A percentile compares a stretch with the other conserved stretches of the same genome.
These are phyloP conservation scores for Stramenopiles sp. DNA, from an alignment of 352 stramenopile genomes.

Conservation along the genomic window DNA sequence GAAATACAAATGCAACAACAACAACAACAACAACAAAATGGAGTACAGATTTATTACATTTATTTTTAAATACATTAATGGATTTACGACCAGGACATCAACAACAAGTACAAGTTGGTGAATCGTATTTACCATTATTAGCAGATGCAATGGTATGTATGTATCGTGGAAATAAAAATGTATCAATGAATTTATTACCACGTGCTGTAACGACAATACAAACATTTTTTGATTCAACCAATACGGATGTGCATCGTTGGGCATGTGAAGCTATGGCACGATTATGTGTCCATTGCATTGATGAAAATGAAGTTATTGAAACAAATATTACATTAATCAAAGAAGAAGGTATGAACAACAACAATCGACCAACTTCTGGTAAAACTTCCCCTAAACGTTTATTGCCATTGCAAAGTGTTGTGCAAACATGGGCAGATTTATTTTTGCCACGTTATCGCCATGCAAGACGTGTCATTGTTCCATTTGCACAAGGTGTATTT, in stretches of 20 bases:
- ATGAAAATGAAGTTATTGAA: not conserved
- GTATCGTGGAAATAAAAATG: not conserved
- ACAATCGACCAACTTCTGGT: too few relatives aligned
- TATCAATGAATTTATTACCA: not conserved
- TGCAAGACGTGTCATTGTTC: not conserved
- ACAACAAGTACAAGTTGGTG: not conserved
- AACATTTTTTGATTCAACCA: not conserved
- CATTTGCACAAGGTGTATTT: not conserved
- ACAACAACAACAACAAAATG: not conserved
- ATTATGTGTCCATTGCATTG: not conserved
- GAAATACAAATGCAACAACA: not conserved
- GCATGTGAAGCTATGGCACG: not conserved
- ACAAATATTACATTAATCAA: not conserved
- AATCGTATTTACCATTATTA: not conserved
- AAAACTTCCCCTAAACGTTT: not conserved
- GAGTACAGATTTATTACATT: not conserved
- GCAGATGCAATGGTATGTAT: not conserved
- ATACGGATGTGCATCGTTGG: not conserved
- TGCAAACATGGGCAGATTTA: not conserved
- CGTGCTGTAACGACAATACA: not conserved
- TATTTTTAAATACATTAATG: not conserved
- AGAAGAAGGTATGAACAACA: not conserved
- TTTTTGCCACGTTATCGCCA: not conserved
- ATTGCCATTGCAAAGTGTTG: not conserved
- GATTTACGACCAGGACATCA: not conserved